Conservation (phyloP, 2,329 filamentous ascomycete genomes). For the Fusarium metavorans region DNA sequence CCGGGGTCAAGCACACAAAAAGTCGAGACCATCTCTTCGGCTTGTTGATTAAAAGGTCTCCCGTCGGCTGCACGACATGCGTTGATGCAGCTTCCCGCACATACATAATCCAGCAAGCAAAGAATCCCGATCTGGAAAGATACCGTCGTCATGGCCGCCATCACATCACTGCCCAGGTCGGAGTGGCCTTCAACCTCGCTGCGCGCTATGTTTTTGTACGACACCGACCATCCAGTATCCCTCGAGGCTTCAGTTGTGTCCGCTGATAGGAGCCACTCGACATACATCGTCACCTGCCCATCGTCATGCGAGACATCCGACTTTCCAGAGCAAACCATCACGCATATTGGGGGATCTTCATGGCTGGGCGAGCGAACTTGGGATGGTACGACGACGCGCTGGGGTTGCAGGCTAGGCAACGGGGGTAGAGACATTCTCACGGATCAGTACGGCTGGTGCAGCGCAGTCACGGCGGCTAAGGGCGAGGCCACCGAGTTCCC, state of each 20-base stretch:
- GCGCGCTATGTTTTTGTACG: slow-evolving; percentile 25
- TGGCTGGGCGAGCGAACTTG: slow-evolving; percentile 26
- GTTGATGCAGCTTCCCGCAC: slow-evolving; percentile 5
- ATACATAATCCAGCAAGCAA: slow-evolving; percentile 2
- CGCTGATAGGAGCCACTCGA: neutral
- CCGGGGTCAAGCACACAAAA: slow-evolving; percentile 8
- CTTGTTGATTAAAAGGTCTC: neutral
- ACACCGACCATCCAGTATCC: slow-evolving; percentile 24
- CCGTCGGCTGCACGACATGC: slow-evolving; percentile 15
- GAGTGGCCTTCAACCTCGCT: slow-evolving; percentile 19
- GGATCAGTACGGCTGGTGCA: slow-evolving; percentile 13
- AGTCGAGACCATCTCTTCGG: slow-evolving; percentile 14
- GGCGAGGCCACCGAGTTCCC: neutral
- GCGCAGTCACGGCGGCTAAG: neutral
- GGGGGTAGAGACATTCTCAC: slow-evolving; percentile 6
- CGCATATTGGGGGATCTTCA: slow-evolving; percentile 20
- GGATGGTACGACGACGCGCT: slow-evolving; percentile 19
- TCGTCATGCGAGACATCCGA: slow-evolving; percentile 24
- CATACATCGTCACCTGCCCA: slow-evolving; percentile 29
- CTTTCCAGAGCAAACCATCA: slow-evolving; percentile 32
- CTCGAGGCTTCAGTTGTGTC: slow-evolving; percentile 18
- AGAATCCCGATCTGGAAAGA: neutral
- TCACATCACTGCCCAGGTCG: slow-evolving; percentile 6
- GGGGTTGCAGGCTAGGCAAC: slow-evolving; percentile 16
- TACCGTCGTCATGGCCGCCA: slow-evolving; percentile 1